Evolutionary conservation across 306 rosid genomes (phyloP).

Genomic region (Begonia fuchsioides): DNA sequence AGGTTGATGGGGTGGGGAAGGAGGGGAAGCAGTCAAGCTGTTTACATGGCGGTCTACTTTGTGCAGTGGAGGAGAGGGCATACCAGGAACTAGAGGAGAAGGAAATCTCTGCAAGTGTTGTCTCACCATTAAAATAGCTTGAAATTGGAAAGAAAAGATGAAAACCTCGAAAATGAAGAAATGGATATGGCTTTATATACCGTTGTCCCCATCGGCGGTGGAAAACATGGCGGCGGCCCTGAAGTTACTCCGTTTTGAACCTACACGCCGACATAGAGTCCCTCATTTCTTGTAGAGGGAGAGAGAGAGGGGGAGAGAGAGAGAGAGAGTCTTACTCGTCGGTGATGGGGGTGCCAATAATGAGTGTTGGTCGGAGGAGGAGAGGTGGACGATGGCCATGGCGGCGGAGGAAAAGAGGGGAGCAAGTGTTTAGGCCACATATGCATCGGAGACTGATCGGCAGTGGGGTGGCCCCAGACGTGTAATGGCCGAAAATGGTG

Average conservation of each 20-base stretch:
- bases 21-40: constrained; percentile 15
- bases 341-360: constrained; percentile 48
- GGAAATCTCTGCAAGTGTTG: constrained; percentile 38
- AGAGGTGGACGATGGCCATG: constrained; percentile 23
- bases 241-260: constrained; percentile 30
- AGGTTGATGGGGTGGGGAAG: constrained; percentile 25
- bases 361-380: constrained; percentile 16
- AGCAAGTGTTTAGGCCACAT: constrained; percentile 47
- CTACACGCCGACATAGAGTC: constrained; percentile 18
- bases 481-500: constrained; percentile 70
- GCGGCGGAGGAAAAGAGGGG: constrained; percentile 18
- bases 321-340: constrained; percentile 21
- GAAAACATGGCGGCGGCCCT: constrained; percentile 50
- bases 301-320: not conserved
- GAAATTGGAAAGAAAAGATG: constrained; percentile 8
- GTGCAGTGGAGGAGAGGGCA: constrained; percentile 44
- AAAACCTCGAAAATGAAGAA: constrained; percentile 25
- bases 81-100: constrained; percentile 36
- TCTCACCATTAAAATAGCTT: not conserved
- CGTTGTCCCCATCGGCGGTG: constrained; percentile 38
- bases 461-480: constrained; percentile 89
- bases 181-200: constrained; percentile 19
- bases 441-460: constrained; percentile 46
- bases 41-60: constrained; percentile 28
- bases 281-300: not conserved